Evolutionary conservation across 805 yeast species (phyloP).

Genomic region (Starmerella kuoi): DNA sequence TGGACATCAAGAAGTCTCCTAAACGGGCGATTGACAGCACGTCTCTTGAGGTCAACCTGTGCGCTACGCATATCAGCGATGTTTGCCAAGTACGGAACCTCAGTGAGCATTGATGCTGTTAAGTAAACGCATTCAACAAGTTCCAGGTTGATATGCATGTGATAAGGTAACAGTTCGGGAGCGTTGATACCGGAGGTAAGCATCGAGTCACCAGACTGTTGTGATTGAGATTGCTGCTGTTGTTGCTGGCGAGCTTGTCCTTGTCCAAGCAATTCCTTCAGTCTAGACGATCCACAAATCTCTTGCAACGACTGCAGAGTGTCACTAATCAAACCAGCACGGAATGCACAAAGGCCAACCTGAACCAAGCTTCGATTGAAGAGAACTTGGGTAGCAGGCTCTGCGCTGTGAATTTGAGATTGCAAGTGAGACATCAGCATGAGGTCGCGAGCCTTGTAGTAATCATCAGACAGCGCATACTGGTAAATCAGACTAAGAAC

Average conservation of each 20-base stretch:
- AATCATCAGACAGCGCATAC: conserved; percentile 79
- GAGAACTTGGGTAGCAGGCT: conserved; percentile 73
- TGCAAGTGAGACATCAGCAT: conserved; percentile 77
- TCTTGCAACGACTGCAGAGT: conserved; percentile 79
- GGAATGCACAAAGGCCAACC: conserved; percentile 90
- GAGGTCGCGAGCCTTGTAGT: conserved; percentile 76
- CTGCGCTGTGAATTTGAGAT: conserved; percentile 70
- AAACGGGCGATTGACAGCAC: conserved; percentile 67
- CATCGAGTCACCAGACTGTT: conserved; percentile 18
- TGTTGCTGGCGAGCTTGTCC: conserved; percentile 54
- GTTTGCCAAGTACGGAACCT: conserved; percentile 82
- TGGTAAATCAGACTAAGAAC: conserved; percentile 77
- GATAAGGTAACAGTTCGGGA: conserved; percentile 68
- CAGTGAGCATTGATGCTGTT: conserved; percentile 78
- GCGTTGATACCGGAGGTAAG: conserved; percentile 13
- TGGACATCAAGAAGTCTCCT: conserved; percentile 83
- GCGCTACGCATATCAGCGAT: conserved; percentile 34
- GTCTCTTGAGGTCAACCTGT: conserved; percentile 44
- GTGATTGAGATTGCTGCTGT: conserved; percentile 14
- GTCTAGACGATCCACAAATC: conserved; percentile 70
- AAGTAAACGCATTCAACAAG: conserved; percentile 86
- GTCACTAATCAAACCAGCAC: conserved; percentile 73
- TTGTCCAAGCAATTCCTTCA: conserved; percentile 89
- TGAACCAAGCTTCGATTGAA: conserved; percentile 94
- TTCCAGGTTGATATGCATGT: conserved; percentile 94